phyloP scores from a whole-genome alignment of 805 yeast species.

The Torulaspora maleeae region DNA sequence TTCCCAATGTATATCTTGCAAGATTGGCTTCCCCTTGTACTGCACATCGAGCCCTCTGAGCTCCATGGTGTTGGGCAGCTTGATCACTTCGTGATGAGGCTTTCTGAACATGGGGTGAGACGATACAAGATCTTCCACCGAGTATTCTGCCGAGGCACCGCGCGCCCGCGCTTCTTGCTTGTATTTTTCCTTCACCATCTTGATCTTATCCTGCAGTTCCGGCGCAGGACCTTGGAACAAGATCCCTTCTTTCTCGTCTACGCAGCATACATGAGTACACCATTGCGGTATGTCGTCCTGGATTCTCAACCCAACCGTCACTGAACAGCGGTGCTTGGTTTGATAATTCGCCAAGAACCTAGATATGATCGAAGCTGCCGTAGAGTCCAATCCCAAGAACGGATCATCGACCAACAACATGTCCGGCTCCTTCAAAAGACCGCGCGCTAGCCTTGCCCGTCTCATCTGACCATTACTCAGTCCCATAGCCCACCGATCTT shows the following conservation, averaged over 20 bases:
- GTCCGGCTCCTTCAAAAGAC: constrained; percentile 60
- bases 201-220: constrained; percentile 24
- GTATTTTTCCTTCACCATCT: constrained; percentile 19
- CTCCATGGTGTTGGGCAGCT: constrained; percentile 39
- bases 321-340: constrained; percentile 18
- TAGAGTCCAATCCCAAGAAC: constrained; percentile 83
- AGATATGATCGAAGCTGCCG: constrained; percentile 58
- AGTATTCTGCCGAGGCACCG: neutral
- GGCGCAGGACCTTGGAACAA: constrained; percentile 44
- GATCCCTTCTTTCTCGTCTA: constrained; percentile 49
- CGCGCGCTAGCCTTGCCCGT: constrained; percentile 79
- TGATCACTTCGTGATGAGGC: constrained; percentile 13
- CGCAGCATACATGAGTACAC: constrained; percentile 69
- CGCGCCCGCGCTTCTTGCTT: constrained; percentile 1
- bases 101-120: constrained; percentile 23
- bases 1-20: constrained; percentile 59
- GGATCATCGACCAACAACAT: constrained; percentile 83
- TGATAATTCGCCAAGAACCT: constrained; percentile 24
- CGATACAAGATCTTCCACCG: constrained; percentile 22
- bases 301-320: constrained; percentile 68
- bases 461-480: constrained; percentile 92
- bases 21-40: constrained; percentile 58
- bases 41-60: constrained; percentile 59
- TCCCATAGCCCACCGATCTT: constrained; percentile 75
- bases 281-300: constrained; percentile 78